Evolutionary conservation across 208 protist species (phyloP).

Genomic region (Phytomonas sp.): DNA sequence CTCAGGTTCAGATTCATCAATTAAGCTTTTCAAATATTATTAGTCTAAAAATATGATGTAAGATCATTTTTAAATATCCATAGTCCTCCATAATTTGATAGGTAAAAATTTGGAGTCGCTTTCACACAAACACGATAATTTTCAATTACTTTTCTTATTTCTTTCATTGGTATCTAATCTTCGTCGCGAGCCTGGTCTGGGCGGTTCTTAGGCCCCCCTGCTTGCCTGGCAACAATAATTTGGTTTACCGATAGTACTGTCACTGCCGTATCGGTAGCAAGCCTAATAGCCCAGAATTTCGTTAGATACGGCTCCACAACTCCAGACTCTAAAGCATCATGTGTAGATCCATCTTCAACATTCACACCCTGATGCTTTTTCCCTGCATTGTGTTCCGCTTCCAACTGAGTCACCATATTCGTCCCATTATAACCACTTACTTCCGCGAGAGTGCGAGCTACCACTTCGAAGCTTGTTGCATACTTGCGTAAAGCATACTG

Average conservation of each 20-base stretch:
- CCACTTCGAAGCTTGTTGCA: constrained; percentile 95
- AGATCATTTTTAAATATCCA: constrained; percentile 4
- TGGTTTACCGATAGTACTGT: constrained; percentile 94
- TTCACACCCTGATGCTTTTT: constrained; percentile 91
- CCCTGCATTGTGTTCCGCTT: constrained; percentile 92
- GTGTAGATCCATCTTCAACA: constrained; percentile 78
- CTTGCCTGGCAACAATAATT: constrained; percentile 98
- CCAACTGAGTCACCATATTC: constrained; percentile 93
- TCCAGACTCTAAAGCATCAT: constrained; percentile 73
- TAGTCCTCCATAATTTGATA: constrained; percentile 4
- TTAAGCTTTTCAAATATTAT: constrained; percentile 4
- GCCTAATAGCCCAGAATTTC: constrained; percentile 91
- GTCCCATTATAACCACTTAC: constrained; percentile 95
- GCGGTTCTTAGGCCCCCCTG: constrained; percentile 93
- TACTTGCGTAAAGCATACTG: constrained; percentile 98
- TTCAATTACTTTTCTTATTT: not conserved
- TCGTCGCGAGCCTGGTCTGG: constrained; percentile 80
- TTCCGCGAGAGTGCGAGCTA: constrained; percentile 97
- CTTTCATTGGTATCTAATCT: constrained; percentile 21
- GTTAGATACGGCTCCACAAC: constrained; percentile 93
- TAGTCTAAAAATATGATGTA: constrained; percentile 9
- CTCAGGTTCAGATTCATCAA: not conserved
- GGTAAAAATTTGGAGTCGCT: not conserved
- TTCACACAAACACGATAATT: constrained; percentile 1
- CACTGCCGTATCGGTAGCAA: constrained; percentile 95